phyloP scores from a whole-genome alignment of 495 filamentous ascomycete species.

The Xylaria scruposa region DNA sequence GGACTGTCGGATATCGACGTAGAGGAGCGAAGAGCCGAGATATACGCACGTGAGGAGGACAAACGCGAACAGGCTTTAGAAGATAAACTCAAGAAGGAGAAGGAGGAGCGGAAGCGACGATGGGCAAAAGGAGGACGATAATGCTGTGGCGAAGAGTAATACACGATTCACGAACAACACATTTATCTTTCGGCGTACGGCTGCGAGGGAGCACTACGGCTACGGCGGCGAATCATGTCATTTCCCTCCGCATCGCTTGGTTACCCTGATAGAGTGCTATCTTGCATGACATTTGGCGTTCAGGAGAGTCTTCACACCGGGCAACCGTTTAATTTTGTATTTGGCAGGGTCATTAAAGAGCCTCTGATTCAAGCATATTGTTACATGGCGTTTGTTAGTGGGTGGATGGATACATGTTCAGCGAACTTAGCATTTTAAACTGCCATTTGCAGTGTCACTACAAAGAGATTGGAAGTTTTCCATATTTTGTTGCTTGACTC shows the following conservation, averaged over 20 bases:
- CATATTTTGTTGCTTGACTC: not conserved
- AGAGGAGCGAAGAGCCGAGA: constrained; percentile 60
- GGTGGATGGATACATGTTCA: not conserved
- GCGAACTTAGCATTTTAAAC: not conserved
- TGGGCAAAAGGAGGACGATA: constrained; percentile 31
- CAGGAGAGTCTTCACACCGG: constrained; percentile 26
- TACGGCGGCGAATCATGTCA: constrained; percentile 1
- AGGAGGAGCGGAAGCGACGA: constrained; percentile 52
- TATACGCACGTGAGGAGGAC: constrained; percentile 59
- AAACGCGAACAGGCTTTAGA: constrained; percentile 52
- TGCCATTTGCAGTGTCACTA: not conserved
- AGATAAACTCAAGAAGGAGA: constrained; percentile 51
- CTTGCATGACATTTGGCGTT: constrained; percentile 28
- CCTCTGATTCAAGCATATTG: constrained; percentile 9
- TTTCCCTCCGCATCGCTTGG: constrained; percentile 15
- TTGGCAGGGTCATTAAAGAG: constrained; percentile 4
- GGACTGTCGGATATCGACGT: constrained; percentile 64
- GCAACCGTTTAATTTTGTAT: constrained; percentile 24
- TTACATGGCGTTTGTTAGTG: constrained; percentile 20
- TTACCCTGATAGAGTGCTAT: constrained; percentile 20
- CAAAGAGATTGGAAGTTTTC: constrained; percentile 6
- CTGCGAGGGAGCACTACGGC: constrained; percentile 17
- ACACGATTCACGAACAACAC: constrained; percentile 27
- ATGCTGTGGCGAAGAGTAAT: constrained; percentile 14
- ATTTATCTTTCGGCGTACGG: constrained; percentile 28